A percentile compares a stretch with the other conserved stretches of the same genome.
Evolutionary conservation across 345 rosid genomes (phyloP).

Genomic region (Melaleuca alternifolia): DNA sequence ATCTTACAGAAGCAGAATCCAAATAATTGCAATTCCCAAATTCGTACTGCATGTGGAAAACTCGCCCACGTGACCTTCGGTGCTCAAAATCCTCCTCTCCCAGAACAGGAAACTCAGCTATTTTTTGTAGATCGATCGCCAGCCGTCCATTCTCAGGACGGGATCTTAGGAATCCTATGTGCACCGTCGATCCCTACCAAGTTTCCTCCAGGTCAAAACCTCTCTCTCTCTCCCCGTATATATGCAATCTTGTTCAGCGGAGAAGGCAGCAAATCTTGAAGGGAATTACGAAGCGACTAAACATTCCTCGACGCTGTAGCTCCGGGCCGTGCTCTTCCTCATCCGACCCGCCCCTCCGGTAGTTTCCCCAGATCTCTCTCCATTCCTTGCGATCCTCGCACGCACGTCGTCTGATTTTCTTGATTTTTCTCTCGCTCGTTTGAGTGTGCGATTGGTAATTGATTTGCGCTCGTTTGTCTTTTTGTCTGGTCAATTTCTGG

Average conservation of each 20-base stretch:
- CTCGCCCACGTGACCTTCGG: not conserved
- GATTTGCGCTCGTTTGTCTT: not conserved
- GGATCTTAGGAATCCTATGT: not conserved
- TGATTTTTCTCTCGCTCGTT: not conserved
- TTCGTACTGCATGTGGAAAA: not conserved
- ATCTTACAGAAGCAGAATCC: not conserved
- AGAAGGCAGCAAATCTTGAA: not conserved
- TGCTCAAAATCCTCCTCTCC: not conserved
- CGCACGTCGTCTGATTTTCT: not conserved
- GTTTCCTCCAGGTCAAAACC: not conserved
- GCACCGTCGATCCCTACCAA: not conserved
- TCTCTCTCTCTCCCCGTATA: not conserved
- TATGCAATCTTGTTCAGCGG: not conserved
- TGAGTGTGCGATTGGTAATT: not conserved
- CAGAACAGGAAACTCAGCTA: not conserved
- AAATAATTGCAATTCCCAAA: not conserved
- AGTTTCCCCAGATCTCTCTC: not conserved
- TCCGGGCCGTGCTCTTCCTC: not conserved
- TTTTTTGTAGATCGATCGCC: not conserved
- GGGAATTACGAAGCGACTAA: not conserved
- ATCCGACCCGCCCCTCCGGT: not conserved
- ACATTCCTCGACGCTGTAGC: not conserved
- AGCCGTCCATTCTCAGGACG: not conserved
- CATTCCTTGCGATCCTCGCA: not conserved
- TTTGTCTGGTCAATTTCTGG: not conserved